These are phyloP conservation scores for Cladophialophora immunda DNA, from an alignment of 2,329 filamentous ascomycete genomes.

Conservation along the genomic window DNA sequence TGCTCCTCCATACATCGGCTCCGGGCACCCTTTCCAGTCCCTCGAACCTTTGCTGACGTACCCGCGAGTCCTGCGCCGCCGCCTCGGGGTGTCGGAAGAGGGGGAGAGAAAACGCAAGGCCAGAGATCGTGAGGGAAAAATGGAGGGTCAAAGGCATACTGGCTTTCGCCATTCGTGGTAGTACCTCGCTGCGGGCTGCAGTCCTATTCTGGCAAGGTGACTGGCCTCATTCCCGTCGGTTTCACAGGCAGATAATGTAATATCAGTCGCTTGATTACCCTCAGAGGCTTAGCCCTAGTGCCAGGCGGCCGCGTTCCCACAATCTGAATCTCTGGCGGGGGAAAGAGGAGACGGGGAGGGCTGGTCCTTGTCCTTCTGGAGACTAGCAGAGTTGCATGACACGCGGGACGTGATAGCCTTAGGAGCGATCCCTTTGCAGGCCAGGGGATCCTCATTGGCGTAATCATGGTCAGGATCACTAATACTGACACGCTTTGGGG, in stretches of 20 bases:
- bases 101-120: background rate
- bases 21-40: background rate
- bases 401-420: constrained; percentile 13
- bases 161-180: constrained; percentile 8
- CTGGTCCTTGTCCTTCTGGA: constrained; percentile 6
- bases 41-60: background rate
- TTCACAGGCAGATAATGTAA: constrained; percentile 13
- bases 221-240: constrained; percentile 2
- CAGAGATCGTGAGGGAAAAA: background rate
- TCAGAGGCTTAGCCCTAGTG: constrained; percentile 5
- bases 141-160: background rate
- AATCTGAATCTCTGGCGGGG: background rate
- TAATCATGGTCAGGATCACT: constrained; percentile 22
- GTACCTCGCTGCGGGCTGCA: background rate
- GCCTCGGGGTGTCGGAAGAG: background rate
- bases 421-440: constrained; percentile 10
- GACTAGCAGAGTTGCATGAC: constrained; percentile 17
- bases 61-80: background rate
- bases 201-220: background rate
- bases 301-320: constrained; percentile 12
- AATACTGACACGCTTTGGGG: constrained; percentile 12
- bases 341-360: background rate
- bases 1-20: background rate
- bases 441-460: constrained; percentile 16
- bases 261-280: constrained; percentile 1